Evolutionary conservation across 331 rosid genomes (phyloP).

Genomic region (Saraca asoca): DNA sequence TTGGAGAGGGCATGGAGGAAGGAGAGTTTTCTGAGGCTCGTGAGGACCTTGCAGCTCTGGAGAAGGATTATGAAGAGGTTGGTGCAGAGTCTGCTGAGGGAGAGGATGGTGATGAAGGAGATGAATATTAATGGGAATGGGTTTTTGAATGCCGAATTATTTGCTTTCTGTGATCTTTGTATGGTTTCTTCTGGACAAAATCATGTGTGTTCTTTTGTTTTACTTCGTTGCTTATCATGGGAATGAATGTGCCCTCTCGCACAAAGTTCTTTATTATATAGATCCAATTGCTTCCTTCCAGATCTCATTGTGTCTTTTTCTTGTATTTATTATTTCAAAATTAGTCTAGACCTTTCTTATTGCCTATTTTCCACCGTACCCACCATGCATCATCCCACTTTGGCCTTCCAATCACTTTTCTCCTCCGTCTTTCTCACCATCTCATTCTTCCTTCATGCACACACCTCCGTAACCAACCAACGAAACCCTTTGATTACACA

Average conservation of each 20-base stretch:
- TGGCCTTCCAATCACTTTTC: no score
- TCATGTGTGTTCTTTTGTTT: background rate
- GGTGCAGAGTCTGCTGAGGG: slow-evolving; percentile 77
- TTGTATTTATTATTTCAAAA: no score
- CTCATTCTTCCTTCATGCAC: no score
- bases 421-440: no score
- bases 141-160: background rate
- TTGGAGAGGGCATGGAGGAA: slow-evolving; percentile 88
- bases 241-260: slow-evolving; percentile 31
- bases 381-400: no score
- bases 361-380: no score
- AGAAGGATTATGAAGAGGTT: slow-evolving; percentile 85
- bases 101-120: slow-evolving; percentile 61
- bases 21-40: slow-evolving; percentile 89
- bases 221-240: background rate
- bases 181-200: slow-evolving; percentile 7
- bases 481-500: no score
- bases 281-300: no score
- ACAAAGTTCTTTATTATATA: slow-evolving; percentile 5
- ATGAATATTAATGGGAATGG: slow-evolving; percentile 42
- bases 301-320: no score
- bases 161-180: background rate
- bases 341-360: no score
- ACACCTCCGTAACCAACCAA: no score
- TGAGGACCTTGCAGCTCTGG: slow-evolving; percentile 81